phyloP scores from a whole-genome alignment of 2,329 filamentous ascomycete species.

The Pseudohalonectria lignicola region DNA sequence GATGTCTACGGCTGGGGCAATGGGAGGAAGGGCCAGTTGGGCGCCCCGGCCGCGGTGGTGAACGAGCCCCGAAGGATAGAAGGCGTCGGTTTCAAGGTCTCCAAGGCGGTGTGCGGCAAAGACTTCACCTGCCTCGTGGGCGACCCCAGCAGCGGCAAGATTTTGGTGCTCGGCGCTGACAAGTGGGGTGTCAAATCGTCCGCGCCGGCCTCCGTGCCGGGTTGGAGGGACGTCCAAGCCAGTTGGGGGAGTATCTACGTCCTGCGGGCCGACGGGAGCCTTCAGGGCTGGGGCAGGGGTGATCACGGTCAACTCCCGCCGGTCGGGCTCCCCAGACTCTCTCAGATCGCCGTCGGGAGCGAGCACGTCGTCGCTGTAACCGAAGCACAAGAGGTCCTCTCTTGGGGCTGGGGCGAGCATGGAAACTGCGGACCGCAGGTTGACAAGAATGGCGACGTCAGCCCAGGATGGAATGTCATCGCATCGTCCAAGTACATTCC shows the following conservation, averaged over 20 bases:
- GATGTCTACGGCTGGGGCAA: conserved; percentile 83
- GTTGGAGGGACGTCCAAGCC: conserved; percentile 60
- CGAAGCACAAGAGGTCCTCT: conserved; percentile 52
- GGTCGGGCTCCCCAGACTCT: conserved; percentile 40
- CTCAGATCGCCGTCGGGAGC: conserved; percentile 68
- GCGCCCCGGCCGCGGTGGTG: conserved; percentile 40
- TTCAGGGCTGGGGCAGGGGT: conserved; percentile 71
- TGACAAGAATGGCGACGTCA: conserved; percentile 53
- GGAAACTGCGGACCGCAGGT: conserved; percentile 74
- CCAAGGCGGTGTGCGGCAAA: conserved; percentile 63
- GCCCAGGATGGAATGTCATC: conserved; percentile 58
- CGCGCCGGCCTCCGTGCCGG: conserved; percentile 39
- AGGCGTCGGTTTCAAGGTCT: conserved; percentile 48
- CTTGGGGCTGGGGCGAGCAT: conserved; percentile 97
- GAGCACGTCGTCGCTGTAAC: conserved; percentile 78
- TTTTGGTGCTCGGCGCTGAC: conserved; percentile 61
- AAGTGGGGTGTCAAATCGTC: conserved; percentile 56
- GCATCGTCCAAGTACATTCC: conserved; percentile 44
- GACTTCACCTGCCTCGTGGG: conserved; percentile 73
- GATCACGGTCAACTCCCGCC: conserved; percentile 77
- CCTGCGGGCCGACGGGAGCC: conserved; percentile 44
- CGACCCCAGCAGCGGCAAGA: conserved; percentile 39
- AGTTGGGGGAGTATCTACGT: conserved; percentile 79
- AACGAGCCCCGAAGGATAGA: conserved; percentile 51
- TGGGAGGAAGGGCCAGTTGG: conserved; percentile 76